Conservation (phyloP, 2,329 filamentous ascomycete species). For the Claviceps paspali region DNA sequence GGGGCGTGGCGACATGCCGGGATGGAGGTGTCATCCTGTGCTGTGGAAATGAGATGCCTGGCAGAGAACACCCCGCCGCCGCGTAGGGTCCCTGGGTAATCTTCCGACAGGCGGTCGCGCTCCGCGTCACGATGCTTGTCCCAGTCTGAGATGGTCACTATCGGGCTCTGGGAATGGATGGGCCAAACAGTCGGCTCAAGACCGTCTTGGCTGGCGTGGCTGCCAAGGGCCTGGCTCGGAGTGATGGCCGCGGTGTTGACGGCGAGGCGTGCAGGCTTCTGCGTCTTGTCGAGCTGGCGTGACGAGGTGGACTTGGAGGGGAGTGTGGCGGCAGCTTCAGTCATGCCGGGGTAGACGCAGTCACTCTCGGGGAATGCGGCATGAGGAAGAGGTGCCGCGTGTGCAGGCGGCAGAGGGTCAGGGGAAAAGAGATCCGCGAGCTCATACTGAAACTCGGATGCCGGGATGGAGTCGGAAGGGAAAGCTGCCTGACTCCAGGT, state of each 20-base stretch:
- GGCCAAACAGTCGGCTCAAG: slow-evolving; percentile 21
- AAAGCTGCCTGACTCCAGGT: slow-evolving; percentile 10
- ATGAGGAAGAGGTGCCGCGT: slow-evolving; percentile 32
- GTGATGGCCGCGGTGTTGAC: slow-evolving; percentile 26
- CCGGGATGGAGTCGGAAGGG: slow-evolving; percentile 2
- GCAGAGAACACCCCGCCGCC: slow-evolving; percentile 21
- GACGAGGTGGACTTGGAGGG: slow-evolving; percentile 25
- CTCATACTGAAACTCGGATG: slow-evolving; percentile 5
- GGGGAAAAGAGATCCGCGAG: slow-evolving; percentile 11
- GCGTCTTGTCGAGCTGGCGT: slow-evolving; percentile 26
- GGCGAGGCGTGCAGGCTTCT: slow-evolving; percentile 18
- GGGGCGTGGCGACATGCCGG: slow-evolving; percentile 20
- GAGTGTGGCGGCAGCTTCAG: slow-evolving; percentile 11
- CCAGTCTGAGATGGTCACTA: slow-evolving; percentile 42
- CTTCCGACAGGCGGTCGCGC: slow-evolving; percentile 26
- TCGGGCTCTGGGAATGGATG: slow-evolving; percentile 35
- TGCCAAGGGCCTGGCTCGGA: slow-evolving; percentile 33
- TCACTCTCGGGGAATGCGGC: slow-evolving; percentile 27
- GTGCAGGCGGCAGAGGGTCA: slow-evolving; percentile 36
- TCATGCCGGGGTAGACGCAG: slow-evolving; percentile 13
- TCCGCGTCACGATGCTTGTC: slow-evolving; percentile 24
- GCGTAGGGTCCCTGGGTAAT: slow-evolving; percentile 20
- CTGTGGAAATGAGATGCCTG: slow-evolving; percentile 23
- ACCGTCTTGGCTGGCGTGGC: slow-evolving; percentile 35
- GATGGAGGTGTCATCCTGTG: slow-evolving; percentile 9